Evolutionary conservation across 805 yeast genomes (phyloP), one percentile per base, ranked within the genome.

Genomic region (Wickerhamomyces queroliae): DNA sequence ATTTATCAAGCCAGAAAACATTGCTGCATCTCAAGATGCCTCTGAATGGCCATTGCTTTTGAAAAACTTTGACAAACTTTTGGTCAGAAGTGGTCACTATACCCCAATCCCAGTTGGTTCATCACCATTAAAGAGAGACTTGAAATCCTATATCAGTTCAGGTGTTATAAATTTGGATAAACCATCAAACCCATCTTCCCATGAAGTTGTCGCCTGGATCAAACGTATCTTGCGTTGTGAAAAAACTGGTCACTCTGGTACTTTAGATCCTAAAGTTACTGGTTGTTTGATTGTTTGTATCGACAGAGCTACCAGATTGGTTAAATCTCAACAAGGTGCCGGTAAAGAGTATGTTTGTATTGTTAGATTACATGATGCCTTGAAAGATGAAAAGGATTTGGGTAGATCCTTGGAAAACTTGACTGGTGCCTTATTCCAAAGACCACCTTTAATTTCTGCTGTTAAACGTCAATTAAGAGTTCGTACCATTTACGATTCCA

Each of bases 291-390:
- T 93, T 64, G 99, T 93, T 46, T 93, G 99, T 78, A 77, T 93
- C 52, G 99, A 93, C 68, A 81, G 96, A 64, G 99, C 99, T 43
- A 93, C 99, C 41, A 82, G 99, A 69, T 76, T 93, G 61, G 99
- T 93, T 52, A 93, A 93, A 68, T 87, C 96, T 40, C 99, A 93
- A 72, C 99, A 93, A 69, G 98, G 98, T 71, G 99, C 99, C 35
- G 99, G 99, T 76, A 93, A 93, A 66, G 99, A 93, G 80, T 93
- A 93, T 70, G 99, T 93, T 40, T 93, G 98, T 74, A 88, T 93
- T 52, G 93, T 87, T 43, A 81, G 98, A 73, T 74, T 93, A 56
- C 99, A 93, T 65, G 97, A 91, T 49, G 89, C 89, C 46, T 72
- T 93, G 50, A 80, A 85, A 52, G 96, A 89, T 53, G 93, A 85